phyloP scores from a whole-genome alignment of 2,329 filamentous ascomycete species.

The Sclerotinia trifoliorum region DNA sequence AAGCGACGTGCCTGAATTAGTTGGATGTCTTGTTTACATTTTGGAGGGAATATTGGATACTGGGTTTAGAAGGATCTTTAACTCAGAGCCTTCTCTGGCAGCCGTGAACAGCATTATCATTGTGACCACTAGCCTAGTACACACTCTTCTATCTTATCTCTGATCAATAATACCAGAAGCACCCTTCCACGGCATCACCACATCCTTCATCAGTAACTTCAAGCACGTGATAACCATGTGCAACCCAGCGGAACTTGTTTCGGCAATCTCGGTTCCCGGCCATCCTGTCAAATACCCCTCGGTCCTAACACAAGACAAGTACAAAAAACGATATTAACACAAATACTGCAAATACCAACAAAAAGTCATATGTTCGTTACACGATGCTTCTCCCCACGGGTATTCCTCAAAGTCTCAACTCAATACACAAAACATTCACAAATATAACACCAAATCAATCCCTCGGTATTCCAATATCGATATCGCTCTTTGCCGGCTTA shows the following conservation, averaged over 20 bases:
- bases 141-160: background rate
- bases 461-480: conserved; percentile 5
- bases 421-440: background rate
- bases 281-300: background rate
- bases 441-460: background rate
- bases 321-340: background rate
- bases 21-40: background rate
- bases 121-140: too few species aligned
- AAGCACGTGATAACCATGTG: background rate
- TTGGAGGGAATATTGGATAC: background rate
- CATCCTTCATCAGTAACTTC: background rate
- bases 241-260: background rate
- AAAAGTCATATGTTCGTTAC: background rate
- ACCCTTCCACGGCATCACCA: background rate
- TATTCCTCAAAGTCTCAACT: conserved; percentile 6
- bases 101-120: background rate
- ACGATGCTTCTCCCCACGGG: background rate
- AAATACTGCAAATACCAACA: background rate
- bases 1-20: background rate
- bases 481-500: conserved; percentile 6
- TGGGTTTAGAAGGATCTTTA: background rate
- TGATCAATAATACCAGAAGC: background rate
- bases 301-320: too few species aligned
- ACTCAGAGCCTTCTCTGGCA: background rate
- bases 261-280: background rate